phyloP scores from a whole-genome alignment of 2,329 filamentous ascomycete species.

The Aureobasidium sp. region DNA sequence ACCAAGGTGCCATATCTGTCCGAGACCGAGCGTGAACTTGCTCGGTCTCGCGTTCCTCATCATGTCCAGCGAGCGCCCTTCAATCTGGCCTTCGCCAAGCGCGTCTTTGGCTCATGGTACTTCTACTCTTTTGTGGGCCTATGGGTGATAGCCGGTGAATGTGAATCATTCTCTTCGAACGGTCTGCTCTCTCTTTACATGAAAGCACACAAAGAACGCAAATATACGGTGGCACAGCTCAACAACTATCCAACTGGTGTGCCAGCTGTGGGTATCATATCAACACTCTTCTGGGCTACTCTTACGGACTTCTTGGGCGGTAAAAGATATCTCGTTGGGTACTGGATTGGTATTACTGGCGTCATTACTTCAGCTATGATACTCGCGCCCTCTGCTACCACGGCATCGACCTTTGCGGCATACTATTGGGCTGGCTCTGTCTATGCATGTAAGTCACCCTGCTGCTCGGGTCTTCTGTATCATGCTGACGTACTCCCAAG shows the following conservation, averaged over 20 bases:
- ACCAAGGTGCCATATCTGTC: conserved; percentile 56
- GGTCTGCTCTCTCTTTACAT: conserved; percentile 60
- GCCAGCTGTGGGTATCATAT: conserved; percentile 57
- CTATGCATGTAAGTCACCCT: conserved; percentile 61
- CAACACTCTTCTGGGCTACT: conserved; percentile 74
- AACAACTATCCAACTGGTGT: conserved; percentile 63
- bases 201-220: conserved; percentile 47
- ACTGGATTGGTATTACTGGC: conserved; percentile 73
- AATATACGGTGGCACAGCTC: conserved; percentile 54
- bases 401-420: conserved; percentile 65
- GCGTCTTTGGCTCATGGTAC: conserved; percentile 66
- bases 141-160: conserved; percentile 77
- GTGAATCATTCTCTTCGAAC: conserved; percentile 75
- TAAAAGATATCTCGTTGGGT: conserved; percentile 70
- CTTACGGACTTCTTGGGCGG: conserved; percentile 71
- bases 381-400: conserved; percentile 59
- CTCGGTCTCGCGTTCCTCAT: conserved; percentile 50
- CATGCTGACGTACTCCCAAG: background rate
- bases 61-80: conserved; percentile 51
- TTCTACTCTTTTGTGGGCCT: conserved; percentile 73
- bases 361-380: conserved; percentile 70
- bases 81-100: conserved; percentile 56
- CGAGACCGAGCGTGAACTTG: conserved; percentile 45
- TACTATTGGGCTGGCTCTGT: conserved; percentile 77
- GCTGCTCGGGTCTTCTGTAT: background rate